phyloP scores from a whole-genome alignment of 306 rosid species.

The Vachellia collinsii region DNA sequence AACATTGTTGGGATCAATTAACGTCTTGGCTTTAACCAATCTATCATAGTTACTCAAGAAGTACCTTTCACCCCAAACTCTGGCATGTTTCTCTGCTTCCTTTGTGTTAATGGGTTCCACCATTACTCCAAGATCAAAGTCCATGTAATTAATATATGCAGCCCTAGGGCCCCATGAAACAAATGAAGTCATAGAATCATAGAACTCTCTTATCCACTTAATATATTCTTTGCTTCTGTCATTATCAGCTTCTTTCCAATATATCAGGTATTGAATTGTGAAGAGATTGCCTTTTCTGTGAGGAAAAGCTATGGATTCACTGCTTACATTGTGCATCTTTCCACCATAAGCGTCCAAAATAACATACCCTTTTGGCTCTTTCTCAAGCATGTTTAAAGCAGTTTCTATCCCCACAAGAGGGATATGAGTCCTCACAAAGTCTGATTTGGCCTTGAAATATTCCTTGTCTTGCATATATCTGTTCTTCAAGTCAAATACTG shows the following conservation, averaged over 20 bases:
- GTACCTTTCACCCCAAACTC: constrained; percentile 77
- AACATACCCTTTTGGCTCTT: constrained; percentile 62
- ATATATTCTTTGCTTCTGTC: constrained; percentile 51
- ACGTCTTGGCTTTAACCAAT: constrained; percentile 67
- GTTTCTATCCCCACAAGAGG: constrained; percentile 43
- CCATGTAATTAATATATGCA: constrained; percentile 77
- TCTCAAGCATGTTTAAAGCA: constrained; percentile 51
- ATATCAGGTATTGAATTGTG: constrained; percentile 65
- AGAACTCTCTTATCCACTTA: constrained; percentile 66
- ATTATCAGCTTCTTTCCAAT: constrained; percentile 60
- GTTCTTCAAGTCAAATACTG: constrained; percentile 52
- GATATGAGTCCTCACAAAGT: too few species aligned
- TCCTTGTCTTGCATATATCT: constrained; percentile 50
- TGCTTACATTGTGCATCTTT: constrained; percentile 60
- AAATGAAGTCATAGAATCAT: constrained; percentile 57
- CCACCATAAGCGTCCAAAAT: constrained; percentile 78
- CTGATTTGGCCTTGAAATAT: constrained; percentile 67
- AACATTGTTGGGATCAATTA: constrained; percentile 63
- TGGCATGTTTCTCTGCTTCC: constrained; percentile 51
- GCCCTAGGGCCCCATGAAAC: constrained; percentile 81
- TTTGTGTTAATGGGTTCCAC: constrained; percentile 27
- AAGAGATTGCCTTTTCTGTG: constrained; percentile 32
- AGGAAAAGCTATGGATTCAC: constrained; percentile 70
- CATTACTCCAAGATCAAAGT: constrained; percentile 73
- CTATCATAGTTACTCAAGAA: constrained; percentile 73